Base-by-base conservation (phyloP, 2,329 filamentous ascomycete species). In the Fusarium secorum region DNA sequence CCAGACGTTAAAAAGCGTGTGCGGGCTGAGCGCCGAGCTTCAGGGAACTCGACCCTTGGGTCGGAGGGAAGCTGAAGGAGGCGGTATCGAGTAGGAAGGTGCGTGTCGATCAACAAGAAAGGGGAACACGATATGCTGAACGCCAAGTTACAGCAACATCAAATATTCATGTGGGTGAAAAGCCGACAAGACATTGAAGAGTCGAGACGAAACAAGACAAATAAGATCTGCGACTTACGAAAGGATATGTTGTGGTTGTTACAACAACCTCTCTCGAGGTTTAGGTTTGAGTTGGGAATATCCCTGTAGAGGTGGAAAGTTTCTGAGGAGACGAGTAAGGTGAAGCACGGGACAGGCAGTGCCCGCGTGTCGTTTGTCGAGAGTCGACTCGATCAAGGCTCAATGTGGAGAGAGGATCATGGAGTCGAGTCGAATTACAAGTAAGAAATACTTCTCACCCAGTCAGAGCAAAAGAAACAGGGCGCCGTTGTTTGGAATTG, bases 161-260 rank as follows among this genome's bases (percentile, higher is more conserved):
- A 61, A 70, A 49, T 22, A 41, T 44, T 38, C 35, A 49, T 57
- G 60, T 41, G 51, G 59, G 49, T 38, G 24, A 42, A 39, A 56
- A 60, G 48, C 49, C 59, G 38, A 39, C 41, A 59, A 56, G 46
- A 49, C 33, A 61, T 57, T 35, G 28, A 33, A 39, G 39, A 53
- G 39, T 32, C 41, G 30, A 60, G 46, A 42, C 30, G 62, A 48
- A 46, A 60, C 48, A 59, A 51, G 56, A 44, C 49, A 64, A 49
- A 66, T 41, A 46, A 48, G 64, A 63, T 64, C 61, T 63, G 38
- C 30, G 59, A 76, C 74, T 76, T 64, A 76, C 74, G 45, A 57
- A 68, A 73, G 54, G 61, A 36, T 73, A 68, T 73, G 72, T 71
- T 76, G 62, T 75, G 74, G 71, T 72, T 73, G 67, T 70, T 69